These are phyloP conservation scores for Chaetoceros tenuissimus DNA, from an alignment of 108 stramenopile species.

Conservation along the genomic window DNA sequence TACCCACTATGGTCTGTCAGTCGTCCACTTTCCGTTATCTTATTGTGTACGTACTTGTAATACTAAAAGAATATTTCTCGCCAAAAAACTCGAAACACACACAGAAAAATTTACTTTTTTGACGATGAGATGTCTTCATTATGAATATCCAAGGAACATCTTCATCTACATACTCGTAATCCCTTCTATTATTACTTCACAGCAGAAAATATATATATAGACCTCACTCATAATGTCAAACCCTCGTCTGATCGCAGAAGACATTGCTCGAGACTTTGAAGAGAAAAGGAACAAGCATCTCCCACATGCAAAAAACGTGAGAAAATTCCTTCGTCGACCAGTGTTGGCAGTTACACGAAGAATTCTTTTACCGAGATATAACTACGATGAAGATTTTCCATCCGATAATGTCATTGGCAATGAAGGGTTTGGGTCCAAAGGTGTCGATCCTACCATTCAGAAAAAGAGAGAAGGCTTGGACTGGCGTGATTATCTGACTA, in stretches of 20 bases:
- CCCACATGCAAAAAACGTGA: constrained; percentile 49
- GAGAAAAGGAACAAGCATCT: not conserved
- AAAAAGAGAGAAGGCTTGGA: constrained; percentile 9
- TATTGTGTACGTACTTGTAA: too few species aligned
- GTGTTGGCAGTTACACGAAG: constrained; percentile 55
- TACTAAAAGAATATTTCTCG: too few species aligned
- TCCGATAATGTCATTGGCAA: not conserved
- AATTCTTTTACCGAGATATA: constrained; percentile 14
- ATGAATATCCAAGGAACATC: too few species aligned
- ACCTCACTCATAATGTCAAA: not conserved
- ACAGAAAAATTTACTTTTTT: too few species aligned
- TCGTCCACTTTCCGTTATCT: too few species aligned
- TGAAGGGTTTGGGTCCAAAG: constrained; percentile 23
- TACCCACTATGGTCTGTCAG: too few species aligned
- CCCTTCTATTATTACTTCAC: too few species aligned
- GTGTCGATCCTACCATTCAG: constrained; percentile 26
- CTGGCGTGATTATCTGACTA: not conserved
- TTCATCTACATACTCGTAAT: too few species aligned
- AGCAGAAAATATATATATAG: too few species aligned
- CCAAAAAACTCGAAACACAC: too few species aligned
- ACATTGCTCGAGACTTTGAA: not conserved
- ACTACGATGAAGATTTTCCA: constrained; percentile 19
- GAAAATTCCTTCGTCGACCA: constrained; percentile 37
- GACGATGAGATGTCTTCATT: too few species aligned
- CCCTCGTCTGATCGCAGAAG: not conserved